Conservation (phyloP, 768 basidiomycete genomes). For the Omphalotus guepiniiformis region DNA sequence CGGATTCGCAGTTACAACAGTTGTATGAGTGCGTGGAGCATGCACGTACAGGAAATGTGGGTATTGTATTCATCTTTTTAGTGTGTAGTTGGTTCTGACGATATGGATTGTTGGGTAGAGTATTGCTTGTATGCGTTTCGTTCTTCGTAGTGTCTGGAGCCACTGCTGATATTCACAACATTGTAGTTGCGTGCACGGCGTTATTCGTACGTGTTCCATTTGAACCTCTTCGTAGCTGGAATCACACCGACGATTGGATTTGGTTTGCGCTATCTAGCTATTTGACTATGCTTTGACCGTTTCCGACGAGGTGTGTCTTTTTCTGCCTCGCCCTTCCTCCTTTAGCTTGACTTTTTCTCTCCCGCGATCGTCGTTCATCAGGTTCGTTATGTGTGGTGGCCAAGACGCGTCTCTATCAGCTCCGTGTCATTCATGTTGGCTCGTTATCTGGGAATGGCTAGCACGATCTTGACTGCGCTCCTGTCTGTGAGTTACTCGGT, state of each 20-base stretch:
- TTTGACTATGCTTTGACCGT: conserved; percentile 13
- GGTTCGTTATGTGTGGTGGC: conserved; percentile 14
- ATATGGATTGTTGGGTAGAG: not conserved
- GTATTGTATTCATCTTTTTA: not conserved
- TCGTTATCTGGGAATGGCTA: conserved; percentile 15
- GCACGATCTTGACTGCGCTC: conserved; percentile 11
- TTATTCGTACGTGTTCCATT: not conserved
- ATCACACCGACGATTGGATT: not conserved
- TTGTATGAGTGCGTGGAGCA: conserved; percentile 3
- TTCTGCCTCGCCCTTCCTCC: not conserved
- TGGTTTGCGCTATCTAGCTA: not conserved
- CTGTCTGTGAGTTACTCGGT: conserved; percentile 11
- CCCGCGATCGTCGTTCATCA: not conserved
- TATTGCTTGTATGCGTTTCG: conserved; percentile 1
- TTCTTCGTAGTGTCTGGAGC: not conserved
- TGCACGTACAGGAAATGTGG: conserved; percentile 2
- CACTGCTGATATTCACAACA: too few species aligned
- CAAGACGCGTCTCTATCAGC: conserved; percentile 11
- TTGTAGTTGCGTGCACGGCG: too few species aligned
- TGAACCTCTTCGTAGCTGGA: not conserved
- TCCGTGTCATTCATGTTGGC: conserved; percentile 11
- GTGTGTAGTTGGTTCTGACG: not conserved
- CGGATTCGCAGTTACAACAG: conserved; percentile 3
- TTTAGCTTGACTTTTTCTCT: not conserved
- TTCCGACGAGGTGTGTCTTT: conserved; percentile 10